Evolutionary conservation across 345 rosid genomes (phyloP), one percentile per base, ranked within the genome.

Genomic region (Lepidium sativum): DNA sequence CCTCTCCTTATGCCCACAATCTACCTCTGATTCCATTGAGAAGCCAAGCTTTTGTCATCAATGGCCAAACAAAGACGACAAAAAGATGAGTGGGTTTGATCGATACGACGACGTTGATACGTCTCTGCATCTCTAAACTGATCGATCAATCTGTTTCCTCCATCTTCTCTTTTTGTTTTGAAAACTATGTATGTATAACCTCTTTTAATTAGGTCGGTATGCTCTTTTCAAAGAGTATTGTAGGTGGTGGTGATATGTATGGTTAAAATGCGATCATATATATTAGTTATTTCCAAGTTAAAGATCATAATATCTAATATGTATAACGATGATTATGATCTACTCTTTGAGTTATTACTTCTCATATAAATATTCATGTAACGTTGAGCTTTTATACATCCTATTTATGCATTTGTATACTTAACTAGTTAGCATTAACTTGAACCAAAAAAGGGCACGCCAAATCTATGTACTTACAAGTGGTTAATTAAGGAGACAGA

Each of bases 81-180:
- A 48, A 59, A 52, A 43, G 67, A 67, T 66, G 29, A 37, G 71
- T 60, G 72, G 77, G 21, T 52, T 67, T 60, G 72, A 66, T 59
- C 77, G 77, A 44, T 51, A 52, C 56, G 67, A 75, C 59, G 85
- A 82, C 33, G 79, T 86, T 4, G 92, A 86, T 63, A 86, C 92
- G 39, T 86, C 92, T 77, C 89, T 86, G 59, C 92, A 81, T 77
- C 84, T 86, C 79, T 86, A 70, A 60, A 56, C 21, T 9, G 49
- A 55, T 54, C 6, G 29, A 25, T 25, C 29, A 29, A 33, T 32
- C 31, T 1, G 16, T 25, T 10, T 58, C 31, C 18, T 47, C 20
- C 51, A 9, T 20, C 29, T 21, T n/a, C n/a, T n/a, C n/a, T n/a
- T n/a, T n/a, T n/a, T n/a, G 21, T 20, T 17, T 33, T 13, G 41